These are phyloP conservation scores for Candida khao-thaluensis DNA, from an alignment of 805 yeast genomes.

Conservation along the genomic window DNA sequence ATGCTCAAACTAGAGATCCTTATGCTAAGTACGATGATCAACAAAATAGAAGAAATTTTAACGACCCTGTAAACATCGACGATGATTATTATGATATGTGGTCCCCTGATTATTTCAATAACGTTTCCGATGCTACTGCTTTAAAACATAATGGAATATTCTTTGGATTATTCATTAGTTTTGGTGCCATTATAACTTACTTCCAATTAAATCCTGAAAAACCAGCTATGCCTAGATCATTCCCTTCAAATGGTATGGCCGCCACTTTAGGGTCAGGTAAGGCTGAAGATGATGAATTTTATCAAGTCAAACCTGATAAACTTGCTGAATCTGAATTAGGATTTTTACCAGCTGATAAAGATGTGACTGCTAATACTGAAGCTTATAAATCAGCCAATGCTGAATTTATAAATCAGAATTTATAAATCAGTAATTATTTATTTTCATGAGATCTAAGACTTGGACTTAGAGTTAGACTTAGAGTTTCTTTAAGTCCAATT, in stretches of 20 bases:
- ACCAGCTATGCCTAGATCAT: slow-evolving; percentile 74
- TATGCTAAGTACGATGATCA: slow-evolving; percentile 73
- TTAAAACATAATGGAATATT: slow-evolving; percentile 55
- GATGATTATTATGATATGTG: slow-evolving; percentile 78
- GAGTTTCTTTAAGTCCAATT: no score
- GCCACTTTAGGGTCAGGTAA: slow-evolving; percentile 66
- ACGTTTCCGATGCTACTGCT: slow-evolving; percentile 61
- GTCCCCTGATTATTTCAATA: slow-evolving; percentile 76
- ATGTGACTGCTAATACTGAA: slow-evolving; percentile 27
- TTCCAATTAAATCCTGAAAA: slow-evolving; percentile 58
- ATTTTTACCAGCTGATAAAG: slow-evolving; percentile 32
- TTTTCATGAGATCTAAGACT: no score
- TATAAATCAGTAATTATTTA: not conserved
- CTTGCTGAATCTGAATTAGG: slow-evolving; percentile 39
- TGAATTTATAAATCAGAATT: slow-evolving; percentile 32
- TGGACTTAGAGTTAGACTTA: no score
- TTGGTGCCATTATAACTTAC: slow-evolving; percentile 44
- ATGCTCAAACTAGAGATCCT: slow-evolving; percentile 68
- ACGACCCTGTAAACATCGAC: slow-evolving; percentile 68
- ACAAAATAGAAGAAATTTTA: slow-evolving; percentile 75
- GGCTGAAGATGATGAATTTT: slow-evolving; percentile 43
- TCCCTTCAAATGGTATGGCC: slow-evolving; percentile 74
- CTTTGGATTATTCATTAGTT: slow-evolving; percentile 37
- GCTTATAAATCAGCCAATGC: slow-evolving; percentile 36
- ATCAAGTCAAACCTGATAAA: slow-evolving; percentile 41